Base-by-base conservation (phyloP, 352 stramenopile genomes). In the Phytophthora crassamura region DNA sequence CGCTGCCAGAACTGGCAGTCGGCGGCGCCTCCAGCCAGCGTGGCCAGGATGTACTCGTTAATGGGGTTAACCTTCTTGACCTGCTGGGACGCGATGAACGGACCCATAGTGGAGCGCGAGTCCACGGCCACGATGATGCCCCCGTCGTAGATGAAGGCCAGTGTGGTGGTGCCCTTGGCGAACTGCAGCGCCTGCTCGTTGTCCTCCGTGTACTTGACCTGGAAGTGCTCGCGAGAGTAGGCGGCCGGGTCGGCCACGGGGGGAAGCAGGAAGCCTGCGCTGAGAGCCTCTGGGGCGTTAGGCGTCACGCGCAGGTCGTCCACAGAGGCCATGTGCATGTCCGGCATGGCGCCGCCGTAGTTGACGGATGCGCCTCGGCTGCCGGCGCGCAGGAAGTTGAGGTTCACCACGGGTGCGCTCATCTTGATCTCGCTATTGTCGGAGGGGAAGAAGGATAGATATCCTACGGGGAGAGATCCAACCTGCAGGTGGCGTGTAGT, bases 61-160 rank as follows among this genome's bases (percentile, higher is more conserved):
- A 99, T 99, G 80, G 98, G 93, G 82, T 99, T 99, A 15, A 99
- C 89, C 83, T 99, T 99, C 75, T 99, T 98, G 28, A 99, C 98
- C 36, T 98, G 97, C 22, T 97, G 91, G 28, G 97, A 99, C 8
- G 97, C 95, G 45, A 99, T 98, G 91, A 99, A 99, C 33, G 95
- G 84, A 8, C 98, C 98, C 93, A 99, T 98, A 30, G 98, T 99
- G 34, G 97, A 98, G 63, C 98, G 93, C 56, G 97, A 99, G 84
- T 99, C 98, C 34, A 99, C 98, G 50, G 93, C 97, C 28, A 99
- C 96, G 65, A 99, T 89, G 64, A 99, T 98, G 47, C 98, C 94
- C 42, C 94, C 94, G 64, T 99, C 86, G 83, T 99, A 99, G 82
- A 99, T 99, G 84, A 99, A 99, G 33, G 97, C 98, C 14, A 99